These are phyloP conservation scores for Sporothrix brunneoviolacea DNA, from an alignment of 2,329 filamentous ascomycete genomes.

Conservation along the genomic window DNA sequence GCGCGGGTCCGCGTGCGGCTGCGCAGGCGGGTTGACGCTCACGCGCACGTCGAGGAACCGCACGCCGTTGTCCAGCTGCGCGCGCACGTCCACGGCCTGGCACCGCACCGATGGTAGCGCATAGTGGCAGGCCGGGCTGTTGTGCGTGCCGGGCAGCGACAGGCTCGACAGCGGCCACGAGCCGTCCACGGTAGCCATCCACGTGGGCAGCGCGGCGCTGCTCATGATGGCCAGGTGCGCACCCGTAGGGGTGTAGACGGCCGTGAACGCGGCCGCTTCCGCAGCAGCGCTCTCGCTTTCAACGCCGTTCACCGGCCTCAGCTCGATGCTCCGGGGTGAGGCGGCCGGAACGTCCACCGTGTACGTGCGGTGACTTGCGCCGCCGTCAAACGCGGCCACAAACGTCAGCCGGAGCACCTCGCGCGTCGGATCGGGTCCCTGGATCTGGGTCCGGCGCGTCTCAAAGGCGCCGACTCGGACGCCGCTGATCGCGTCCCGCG, in stretches of 20 bases:
- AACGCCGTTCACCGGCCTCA: conserved; percentile 46
- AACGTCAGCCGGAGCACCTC: conserved; percentile 72
- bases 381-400: conserved; percentile 37
- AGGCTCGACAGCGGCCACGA: conserved; percentile 69
- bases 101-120: conserved; percentile 90
- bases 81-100: conserved; percentile 69
- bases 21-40: conserved; percentile 30
- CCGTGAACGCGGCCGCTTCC: conserved; percentile 52
- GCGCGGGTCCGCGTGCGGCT: conserved; percentile 45
- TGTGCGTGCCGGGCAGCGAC: conserved; percentile 92
- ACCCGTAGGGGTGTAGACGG: conserved; percentile 54
- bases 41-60: conserved; percentile 92
- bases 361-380: conserved; percentile 41
- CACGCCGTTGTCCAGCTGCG: conserved; percentile 82
- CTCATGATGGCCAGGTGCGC: conserved; percentile 60
- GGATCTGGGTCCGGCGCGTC: conserved; percentile 56
- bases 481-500: conserved; percentile 50
- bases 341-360: conserved; percentile 65
- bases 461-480: conserved; percentile 63
- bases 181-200: conserved; percentile 75
- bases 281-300: not conserved
- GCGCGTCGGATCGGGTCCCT: conserved; percentile 47
- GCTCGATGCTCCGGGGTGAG: conserved; percentile 50
- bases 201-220: conserved; percentile 60
- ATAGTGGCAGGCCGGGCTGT: conserved; percentile 76